Percentiles rank a stretch among this genome's conserved stretches.
Conservation (phyloP, 2,329 filamentous ascomycete genomes). For the Ascochyta lentis region DNA sequence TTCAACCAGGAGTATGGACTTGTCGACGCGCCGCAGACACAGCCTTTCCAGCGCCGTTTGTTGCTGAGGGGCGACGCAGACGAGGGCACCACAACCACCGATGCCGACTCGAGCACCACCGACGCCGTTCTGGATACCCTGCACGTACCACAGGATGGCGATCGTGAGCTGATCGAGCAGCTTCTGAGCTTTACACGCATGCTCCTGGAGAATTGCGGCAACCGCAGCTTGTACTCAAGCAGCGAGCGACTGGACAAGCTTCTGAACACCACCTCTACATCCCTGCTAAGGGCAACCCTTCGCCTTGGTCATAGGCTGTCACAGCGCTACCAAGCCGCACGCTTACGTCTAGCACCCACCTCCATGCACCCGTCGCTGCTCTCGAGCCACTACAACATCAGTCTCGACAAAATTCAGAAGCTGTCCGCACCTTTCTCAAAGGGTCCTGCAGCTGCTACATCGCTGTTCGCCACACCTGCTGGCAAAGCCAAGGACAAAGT, state of each 20-base stretch:
- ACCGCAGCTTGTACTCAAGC: conserved; percentile 94
- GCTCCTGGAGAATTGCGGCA: conserved; percentile 92
- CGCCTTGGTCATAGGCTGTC: conserved; percentile 85
- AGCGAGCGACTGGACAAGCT: conserved; percentile 88
- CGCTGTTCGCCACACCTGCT: conserved; percentile 62
- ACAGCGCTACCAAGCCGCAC: conserved; percentile 88
- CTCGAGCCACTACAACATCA: conserved; percentile 79
- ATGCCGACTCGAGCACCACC: conserved; percentile 49
- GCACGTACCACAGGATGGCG: conserved; percentile 76
- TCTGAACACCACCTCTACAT: conserved; percentile 83
- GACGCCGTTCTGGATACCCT: conserved; percentile 58
- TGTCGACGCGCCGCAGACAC: conserved; percentile 78
- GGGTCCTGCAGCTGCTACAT: conserved; percentile 57
- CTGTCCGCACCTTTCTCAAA: conserved; percentile 84
- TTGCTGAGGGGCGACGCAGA: conserved; percentile 65
- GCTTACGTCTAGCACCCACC: conserved; percentile 73
- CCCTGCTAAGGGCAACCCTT: conserved; percentile 78
- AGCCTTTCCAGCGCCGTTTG: conserved; percentile 73
- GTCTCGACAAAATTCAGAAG: conserved; percentile 80
- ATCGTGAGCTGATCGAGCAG: conserved; percentile 78
- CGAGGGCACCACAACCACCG: conserved; percentile 40
- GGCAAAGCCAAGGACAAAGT: conserved; percentile 80
- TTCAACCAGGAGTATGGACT: conserved; percentile 84
- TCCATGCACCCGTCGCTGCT: conserved; percentile 76
- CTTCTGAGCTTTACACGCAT: conserved; percentile 86